phyloP scores from a whole-genome alignment of 352 stramenopile species.

The Blastocystis hominis region DNA sequence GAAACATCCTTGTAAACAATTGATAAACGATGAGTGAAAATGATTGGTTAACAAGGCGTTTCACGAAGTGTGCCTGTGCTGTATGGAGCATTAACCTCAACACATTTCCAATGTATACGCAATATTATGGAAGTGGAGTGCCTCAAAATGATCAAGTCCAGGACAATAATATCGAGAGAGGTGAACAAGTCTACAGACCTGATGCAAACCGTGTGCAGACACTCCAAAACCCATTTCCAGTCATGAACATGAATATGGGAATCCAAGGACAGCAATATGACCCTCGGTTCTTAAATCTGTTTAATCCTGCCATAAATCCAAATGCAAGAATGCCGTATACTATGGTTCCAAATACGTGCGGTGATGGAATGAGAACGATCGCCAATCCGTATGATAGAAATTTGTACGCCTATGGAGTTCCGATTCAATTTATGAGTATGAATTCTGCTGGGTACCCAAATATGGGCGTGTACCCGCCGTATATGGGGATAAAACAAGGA shows the following conservation, averaged over 20 bases:
- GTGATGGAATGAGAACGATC: slow-evolving; percentile 30
- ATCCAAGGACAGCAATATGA: slow-evolving; percentile 24
- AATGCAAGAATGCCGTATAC: neutral
- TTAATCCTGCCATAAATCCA: slow-evolving; percentile 26
- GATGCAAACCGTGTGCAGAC: neutral
- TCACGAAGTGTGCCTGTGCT: too few relatives aligned
- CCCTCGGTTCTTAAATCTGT: slow-evolving; percentile 4
- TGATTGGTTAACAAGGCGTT: too few relatives aligned
- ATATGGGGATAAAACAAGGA: neutral
- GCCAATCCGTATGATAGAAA: slow-evolving; percentile 13
- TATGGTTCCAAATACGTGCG: slow-evolving; percentile 52
- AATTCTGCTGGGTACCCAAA: neutral
- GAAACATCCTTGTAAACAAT: too few relatives aligned
- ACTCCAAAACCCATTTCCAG: slow-evolving; percentile 43
- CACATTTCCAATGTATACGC: slow-evolving; percentile 5
- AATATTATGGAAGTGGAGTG: slow-evolving; percentile 2
- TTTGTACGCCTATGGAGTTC: slow-evolving; percentile 8
- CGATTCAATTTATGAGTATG: slow-evolving; percentile 27
- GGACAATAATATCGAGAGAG: neutral
- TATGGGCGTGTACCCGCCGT: neutral
- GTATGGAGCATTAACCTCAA: too few relatives aligned
- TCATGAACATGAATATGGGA: slow-evolving; percentile 3
- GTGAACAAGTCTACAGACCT: slow-evolving; percentile 19
- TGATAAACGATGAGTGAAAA: too few relatives aligned
- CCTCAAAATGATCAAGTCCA: neutral